Evolutionary conservation across 2,329 filamentous ascomycete species (phyloP), one percentile per base, ranked within the genome.

Genomic region (Hypoxylon sp.): DNA sequence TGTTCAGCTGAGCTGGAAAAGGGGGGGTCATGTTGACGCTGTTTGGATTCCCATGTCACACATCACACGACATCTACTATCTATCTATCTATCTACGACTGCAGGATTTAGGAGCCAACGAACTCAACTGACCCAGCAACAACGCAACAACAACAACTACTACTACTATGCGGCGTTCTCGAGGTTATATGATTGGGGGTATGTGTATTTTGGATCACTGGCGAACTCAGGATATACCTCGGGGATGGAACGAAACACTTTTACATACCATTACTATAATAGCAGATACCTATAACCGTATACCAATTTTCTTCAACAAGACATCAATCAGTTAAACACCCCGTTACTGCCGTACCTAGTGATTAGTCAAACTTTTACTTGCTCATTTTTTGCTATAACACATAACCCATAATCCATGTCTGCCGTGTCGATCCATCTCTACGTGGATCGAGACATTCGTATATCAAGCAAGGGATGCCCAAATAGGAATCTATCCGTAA

Each of bases 1-100:
- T 70, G 73, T 69, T 70, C 66, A 74, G 71, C 65, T 70, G 62
- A 65, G 67, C 72, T 67, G 63, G 68, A 64, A 64, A 65, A 48
- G 23, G 38, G 23, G 38, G 67, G 67, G 52, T 58, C 58, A 67
- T 30, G 58, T 65, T 50, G 57, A 65, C 45, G 43, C 28, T 49
- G 63, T 53, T 60, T 49, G 60, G 41, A 52, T 59, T 56, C 30
- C 43, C 49, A 13, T n/a, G 25, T 25, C 28, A 25, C 28, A 25
- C 28, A 52, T 49, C 23, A 66, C 38, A 59, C 52, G 58, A 43
- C 38, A 21, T 43, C 60, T 48, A 57, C 60, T 48, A 57, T 28
- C 28, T 30, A 30, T 30, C 45, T 38, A 48, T 32, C 25, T 36
- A 61, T 62, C 41, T 65, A 66, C 63, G 50, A 63, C 57, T 50